These are phyloP conservation scores for Parachlorella kessleri DNA, from an alignment of 139 green algal genomes.

Conservation along the genomic window DNA sequence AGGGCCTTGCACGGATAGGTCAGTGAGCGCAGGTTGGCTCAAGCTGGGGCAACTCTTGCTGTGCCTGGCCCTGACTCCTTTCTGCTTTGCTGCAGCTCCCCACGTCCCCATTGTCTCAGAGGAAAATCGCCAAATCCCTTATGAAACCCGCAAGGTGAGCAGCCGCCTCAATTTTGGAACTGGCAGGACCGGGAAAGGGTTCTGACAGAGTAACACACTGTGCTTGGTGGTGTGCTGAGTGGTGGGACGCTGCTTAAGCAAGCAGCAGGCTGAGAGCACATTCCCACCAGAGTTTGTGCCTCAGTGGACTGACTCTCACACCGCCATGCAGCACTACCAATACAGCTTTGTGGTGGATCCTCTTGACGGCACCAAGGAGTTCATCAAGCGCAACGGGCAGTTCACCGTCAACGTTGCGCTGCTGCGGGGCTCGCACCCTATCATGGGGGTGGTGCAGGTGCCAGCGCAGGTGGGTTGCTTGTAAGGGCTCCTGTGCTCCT, in stretches of 20 bases:
- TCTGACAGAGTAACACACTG: no score
- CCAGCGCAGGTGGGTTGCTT: constrained; percentile 35
- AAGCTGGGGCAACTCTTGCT: no score
- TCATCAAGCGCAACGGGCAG: constrained; percentile 88
- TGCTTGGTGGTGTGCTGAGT: no score
- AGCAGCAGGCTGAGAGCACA: no score
- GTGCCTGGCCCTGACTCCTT: no score
- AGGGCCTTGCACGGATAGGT: constrained; percentile 42
- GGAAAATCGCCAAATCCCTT: constrained; percentile 71
- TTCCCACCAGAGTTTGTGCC: no score
- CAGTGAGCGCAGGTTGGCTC: background rate
- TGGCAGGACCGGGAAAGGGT: no score
- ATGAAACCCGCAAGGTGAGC: constrained; percentile 65
- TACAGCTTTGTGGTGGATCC: constrained; percentile 86
- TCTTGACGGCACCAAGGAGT: constrained; percentile 92
- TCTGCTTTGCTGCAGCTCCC: constrained; percentile 51
- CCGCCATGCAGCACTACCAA: constrained; percentile 61
- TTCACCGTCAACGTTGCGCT: constrained; percentile 94
- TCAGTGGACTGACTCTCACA: no score
- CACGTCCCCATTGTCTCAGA: constrained; percentile 90
- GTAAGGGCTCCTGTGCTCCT: background rate
- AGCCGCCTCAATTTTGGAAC: no score
- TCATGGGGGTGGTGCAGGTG: constrained; percentile 87
- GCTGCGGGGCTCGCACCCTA: constrained; percentile 49
- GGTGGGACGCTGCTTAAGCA: no score